phyloP scores from a whole-genome alignment of 768 basidiomycete genomes.

The Psilocybe tampanensis region DNA sequence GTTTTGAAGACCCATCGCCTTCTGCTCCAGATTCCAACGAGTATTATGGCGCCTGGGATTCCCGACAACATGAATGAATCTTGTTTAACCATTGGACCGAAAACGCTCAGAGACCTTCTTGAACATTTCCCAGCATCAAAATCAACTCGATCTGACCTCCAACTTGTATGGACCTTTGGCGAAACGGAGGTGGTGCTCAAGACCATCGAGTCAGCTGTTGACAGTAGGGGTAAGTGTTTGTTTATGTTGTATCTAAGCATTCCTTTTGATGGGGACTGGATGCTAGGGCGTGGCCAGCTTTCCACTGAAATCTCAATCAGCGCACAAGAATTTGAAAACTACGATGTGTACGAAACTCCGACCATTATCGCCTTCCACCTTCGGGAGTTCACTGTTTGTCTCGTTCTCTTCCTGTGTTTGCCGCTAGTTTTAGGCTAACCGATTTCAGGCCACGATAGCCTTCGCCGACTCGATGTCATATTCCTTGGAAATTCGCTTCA shows the following conservation, averaged over 20 bases:
- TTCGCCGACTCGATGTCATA: constrained; percentile 75
- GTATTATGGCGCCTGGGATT: constrained; percentile 67
- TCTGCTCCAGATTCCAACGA: constrained; percentile 56
- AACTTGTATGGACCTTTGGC: constrained; percentile 80
- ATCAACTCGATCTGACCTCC: constrained; percentile 69
- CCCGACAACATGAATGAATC: constrained; percentile 63
- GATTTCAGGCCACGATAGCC: constrained; percentile 69
- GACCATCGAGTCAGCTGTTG: constrained; percentile 67
- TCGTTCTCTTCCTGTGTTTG: neutral
- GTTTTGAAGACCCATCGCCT: constrained; percentile 83
- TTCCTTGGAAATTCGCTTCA: constrained; percentile 73
- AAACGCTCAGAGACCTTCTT: constrained; percentile 72
- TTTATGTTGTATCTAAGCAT: neutral
- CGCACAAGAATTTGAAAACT: constrained; percentile 79
- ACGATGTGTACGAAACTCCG: constrained; percentile 65
- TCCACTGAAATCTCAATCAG: constrained; percentile 78
- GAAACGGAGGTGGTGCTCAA: constrained; percentile 68
- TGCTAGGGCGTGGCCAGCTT: constrained; percentile 58
- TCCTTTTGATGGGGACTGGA: neutral
- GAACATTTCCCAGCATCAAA: constrained; percentile 77
- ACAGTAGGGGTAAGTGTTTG: constrained; percentile 54
- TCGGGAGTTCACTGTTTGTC: constrained; percentile 76
- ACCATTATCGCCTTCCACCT: constrained; percentile 78
- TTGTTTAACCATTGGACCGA: constrained; percentile 70
- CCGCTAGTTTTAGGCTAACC: neutral